phyloP scores from a whole-genome alignment of 2,329 filamentous ascomycete genomes.

The Fusarium nurragi region DNA sequence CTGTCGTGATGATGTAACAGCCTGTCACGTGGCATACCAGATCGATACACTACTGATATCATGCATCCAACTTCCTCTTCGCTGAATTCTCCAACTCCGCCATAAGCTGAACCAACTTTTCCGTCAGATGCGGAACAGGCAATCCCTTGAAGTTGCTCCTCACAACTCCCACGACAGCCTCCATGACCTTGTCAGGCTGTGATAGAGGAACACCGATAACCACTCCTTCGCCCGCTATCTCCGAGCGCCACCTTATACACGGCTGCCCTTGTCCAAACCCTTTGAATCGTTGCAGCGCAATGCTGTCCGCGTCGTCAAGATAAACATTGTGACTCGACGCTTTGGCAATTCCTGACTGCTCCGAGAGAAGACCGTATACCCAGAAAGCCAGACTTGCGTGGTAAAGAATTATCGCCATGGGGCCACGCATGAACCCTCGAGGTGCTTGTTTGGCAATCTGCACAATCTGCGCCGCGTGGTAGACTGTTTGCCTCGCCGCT shows the following conservation, averaged over 20 bases:
- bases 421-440: constrained; percentile 31
- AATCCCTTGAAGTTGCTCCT: constrained; percentile 12
- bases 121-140: constrained; percentile 21
- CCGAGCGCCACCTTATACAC: constrained; percentile 23
- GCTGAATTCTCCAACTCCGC: constrained; percentile 28
- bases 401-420: constrained; percentile 43
- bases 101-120: constrained; percentile 34
- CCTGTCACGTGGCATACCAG: background rate
- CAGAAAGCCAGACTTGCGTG: constrained; percentile 45
- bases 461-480: constrained; percentile 45
- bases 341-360: background rate
- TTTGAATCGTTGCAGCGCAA: constrained; percentile 23
- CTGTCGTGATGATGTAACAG: too few species aligned
- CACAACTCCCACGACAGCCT: constrained; percentile 19
- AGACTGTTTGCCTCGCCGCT: constrained; percentile 47
- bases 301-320: constrained; percentile 12
- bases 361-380: constrained; percentile 34
- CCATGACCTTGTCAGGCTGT: constrained; percentile 29
- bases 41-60: too few species aligned
- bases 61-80: constrained; percentile 25
- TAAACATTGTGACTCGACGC: background rate
- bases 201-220: constrained; percentile 17
- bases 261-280: constrained; percentile 28
- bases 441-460: constrained; percentile 31
- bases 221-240: background rate